Base-by-base conservation (phyloP, 257 asterid species). In the Paulownia fortunei region DNA sequence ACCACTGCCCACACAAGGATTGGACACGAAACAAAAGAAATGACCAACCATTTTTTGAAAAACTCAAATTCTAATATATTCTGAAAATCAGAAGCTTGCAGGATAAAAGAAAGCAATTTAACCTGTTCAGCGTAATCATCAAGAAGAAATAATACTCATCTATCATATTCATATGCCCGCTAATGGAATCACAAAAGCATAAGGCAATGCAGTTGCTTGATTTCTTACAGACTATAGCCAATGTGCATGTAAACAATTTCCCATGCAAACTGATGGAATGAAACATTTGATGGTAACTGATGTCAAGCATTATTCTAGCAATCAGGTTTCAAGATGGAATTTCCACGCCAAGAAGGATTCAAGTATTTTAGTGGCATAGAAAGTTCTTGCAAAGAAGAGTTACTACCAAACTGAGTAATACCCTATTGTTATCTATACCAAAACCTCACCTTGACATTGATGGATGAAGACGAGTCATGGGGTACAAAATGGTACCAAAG, bases 391-490 rank as follows among this genome's bases (percentile, higher is more conserved):
- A 58, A 56, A 58, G 69, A 68, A 41, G 69, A 54, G 13, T 8
- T 42, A 51, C 61, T 34, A 24, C 34, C 58, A 73, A 61, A 70
- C 18, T 30, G 56, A 76, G 26, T 13, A 62, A 30, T 68, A 68
- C 62, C 64, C 51, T 60, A 9, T 32, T 67, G 19, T 75, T 39
- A 72, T 59, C 39, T 67, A 12, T 49, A 74, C 51, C 62, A 83
- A 62, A 86, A 67, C 59, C 82, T 86, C 82, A 93, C 99, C 97
- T 91, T 76, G 97, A 86, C 72, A 95, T 44, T 79, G 92, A 49
- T 3, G 97, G 98, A 82, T 91, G 98, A 82, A 95, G 97, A 61
- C 96, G 88, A 73, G 98, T 82, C 98, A 95, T 95, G 80, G 99
- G 99, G 81, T 95, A 95, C 85, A 95, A 84, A 83, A 93, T 82